Evolutionary conservation across 805 yeast genomes (phyloP).

Genomic region (Wickerhamomyces rabaulensis): DNA sequence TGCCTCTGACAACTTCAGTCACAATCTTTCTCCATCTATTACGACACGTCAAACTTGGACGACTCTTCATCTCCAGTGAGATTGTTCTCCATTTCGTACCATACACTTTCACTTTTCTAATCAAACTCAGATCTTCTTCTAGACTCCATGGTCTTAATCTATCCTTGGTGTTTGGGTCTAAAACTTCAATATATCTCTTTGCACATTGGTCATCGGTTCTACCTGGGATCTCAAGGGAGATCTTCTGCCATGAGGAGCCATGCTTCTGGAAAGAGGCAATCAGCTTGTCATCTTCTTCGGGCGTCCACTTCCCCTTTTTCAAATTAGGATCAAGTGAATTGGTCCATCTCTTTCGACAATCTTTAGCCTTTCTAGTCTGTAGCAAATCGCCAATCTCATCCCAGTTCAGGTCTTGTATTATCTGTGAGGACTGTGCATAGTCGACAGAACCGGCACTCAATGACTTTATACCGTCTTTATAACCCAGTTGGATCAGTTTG

Average conservation of each 20-base stretch:
- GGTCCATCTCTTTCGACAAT: conserved; percentile 84
- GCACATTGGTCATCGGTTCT: conserved; percentile 95
- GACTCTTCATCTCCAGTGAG: conserved; percentile 60
- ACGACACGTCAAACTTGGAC: conserved; percentile 87
- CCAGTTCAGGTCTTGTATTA: conserved; percentile 49
- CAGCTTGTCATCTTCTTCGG: conserved; percentile 67
- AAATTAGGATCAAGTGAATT: conserved; percentile 80
- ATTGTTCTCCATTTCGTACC: conserved; percentile 92
- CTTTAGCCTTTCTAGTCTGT: conserved; percentile 63
- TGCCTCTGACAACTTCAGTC: conserved; percentile 66
- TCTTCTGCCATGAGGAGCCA: conserved; percentile 86
- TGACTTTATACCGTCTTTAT: conserved; percentile 29
- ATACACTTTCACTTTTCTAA: conserved; percentile 58
- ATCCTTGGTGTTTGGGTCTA: conserved; percentile 76
- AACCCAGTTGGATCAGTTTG: conserved; percentile 29
- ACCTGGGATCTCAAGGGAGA: conserved; percentile 69
- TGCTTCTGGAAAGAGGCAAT: conserved; percentile 56
- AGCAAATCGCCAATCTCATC: conserved; percentile 45
- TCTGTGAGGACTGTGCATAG: conserved; percentile 14
- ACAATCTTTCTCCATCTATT: conserved; percentile 89
- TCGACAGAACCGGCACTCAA: conserved; percentile 25
- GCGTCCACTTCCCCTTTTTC: conserved; percentile 83
- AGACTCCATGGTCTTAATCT: conserved; percentile 74
- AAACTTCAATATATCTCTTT: conserved; percentile 80
- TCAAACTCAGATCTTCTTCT: conserved; percentile 68